Evolutionary conservation across 495 filamentous ascomycete genomes (phyloP), one percentile per base, ranked within the genome.

Genomic region (Penicillium coffeae): DNA sequence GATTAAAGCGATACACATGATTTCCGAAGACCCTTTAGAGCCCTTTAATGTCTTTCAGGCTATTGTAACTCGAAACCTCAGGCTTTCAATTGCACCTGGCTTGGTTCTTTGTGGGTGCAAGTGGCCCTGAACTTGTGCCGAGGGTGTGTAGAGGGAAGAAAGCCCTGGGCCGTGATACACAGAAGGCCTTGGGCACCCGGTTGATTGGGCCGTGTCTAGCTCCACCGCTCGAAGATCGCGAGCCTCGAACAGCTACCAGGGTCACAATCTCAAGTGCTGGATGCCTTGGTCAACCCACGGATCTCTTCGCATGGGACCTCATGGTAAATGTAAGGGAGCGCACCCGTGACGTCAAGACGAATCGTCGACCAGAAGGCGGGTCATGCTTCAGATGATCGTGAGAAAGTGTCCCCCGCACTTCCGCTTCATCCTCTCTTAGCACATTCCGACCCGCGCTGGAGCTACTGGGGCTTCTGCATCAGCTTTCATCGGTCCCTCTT

Each of bases 1-100:
- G 38, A 95, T 64, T 21, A 97, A 74, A 38, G 86, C 86, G 67
- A 98, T 97, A 66, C 94, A 98, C 93, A 97, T 98, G 21, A 33
- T 52, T 27, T 14, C 12, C 18, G n/a, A n/a, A 34, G 42, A 37
- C 22, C 50, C 30, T 45, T 44, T 47, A 55, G 39, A 42, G 14
- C n/a, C 14, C 19, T 7, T n/a, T 42, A 30, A 12, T 45, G 42
- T 8, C 9, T 15, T 7, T 22, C 34, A 33, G 19, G 33, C 30
- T 20, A 20, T 34, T 38, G 22, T 22, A 45, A 16, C 32, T 22
- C 15, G 16, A 13, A 7, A 14, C 6, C 19, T 33, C 22, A 43
- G 18, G 15, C 15, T 43, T 15, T 22, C 34, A 37, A 25, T 32
- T 22, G 25, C 15, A 41, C 12, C 20, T 27, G 7, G 14, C 30